Percentiles rank a stretch among this genome's conserved stretches.
These are phyloP conservation scores for Chrysoporthe puriensis DNA, from an alignment of 2,329 filamentous ascomycete genomes.

Conservation along the genomic window DNA sequence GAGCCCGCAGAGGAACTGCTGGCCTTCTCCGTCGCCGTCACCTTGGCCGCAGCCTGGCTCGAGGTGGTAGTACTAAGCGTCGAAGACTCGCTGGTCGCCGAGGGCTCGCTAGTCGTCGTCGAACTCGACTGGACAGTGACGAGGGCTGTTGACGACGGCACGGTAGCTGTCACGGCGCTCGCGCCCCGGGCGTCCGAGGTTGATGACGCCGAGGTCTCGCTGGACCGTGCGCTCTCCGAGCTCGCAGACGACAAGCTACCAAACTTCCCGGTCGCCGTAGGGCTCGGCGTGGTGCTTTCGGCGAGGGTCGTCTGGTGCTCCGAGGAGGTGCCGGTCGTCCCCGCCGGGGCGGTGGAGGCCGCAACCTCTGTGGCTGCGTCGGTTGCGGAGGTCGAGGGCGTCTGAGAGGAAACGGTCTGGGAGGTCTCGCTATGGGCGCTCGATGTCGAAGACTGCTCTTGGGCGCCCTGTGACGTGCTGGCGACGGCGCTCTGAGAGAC, in stretches of 20 bases:
- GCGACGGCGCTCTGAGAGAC: too few species aligned
- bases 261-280: conserved; percentile 5
- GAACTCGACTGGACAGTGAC: conserved; percentile 4
- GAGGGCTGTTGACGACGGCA: conserved; percentile 10
- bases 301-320: background rate
- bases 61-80: background rate
- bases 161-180: conserved; percentile 6
- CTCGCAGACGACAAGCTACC: background rate
- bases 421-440: background rate
- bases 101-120: background rate
- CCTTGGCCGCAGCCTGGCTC: background rate
- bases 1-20: background rate
- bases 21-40: background rate
- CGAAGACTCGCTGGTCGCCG: background rate
- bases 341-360: conserved; percentile 39
- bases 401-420: background rate
- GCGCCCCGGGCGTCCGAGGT: background rate
- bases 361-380: background rate
- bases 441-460: background rate
- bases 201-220: background rate
- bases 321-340: background rate
- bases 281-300: background rate
- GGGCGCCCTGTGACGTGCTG: background rate
- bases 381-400: background rate
- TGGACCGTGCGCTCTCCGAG: background rate